These are phyloP conservation scores for Helotiales sp. DNA, from an alignment of 2,329 filamentous ascomycete genomes.

Conservation along the genomic window DNA sequence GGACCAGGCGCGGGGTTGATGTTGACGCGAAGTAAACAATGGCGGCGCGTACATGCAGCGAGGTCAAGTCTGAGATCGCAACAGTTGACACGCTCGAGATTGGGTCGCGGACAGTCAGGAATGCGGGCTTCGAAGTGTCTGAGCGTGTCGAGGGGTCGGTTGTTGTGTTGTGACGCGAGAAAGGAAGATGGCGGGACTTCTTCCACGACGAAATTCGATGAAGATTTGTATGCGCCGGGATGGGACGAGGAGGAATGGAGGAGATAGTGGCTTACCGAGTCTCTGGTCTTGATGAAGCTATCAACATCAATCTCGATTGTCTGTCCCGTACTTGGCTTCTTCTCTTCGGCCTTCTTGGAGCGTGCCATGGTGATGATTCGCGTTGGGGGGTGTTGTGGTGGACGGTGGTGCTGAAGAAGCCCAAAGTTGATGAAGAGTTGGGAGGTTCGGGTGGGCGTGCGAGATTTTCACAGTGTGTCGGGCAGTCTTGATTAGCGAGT, in stretches of 20 bases:
- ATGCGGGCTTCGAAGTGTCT: slow-evolving; percentile 17
- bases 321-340: slow-evolving; percentile 22
- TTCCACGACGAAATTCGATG: slow-evolving; percentile 8
- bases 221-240: slow-evolving; percentile 13
- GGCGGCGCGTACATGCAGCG: slow-evolving; percentile 26
- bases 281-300: slow-evolving; percentile 77
- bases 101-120: slow-evolving; percentile 23
- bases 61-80: slow-evolving; percentile 15
- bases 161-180: slow-evolving; percentile 15
- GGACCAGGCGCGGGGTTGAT: slow-evolving; percentile 16
- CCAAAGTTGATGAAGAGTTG: neutral
- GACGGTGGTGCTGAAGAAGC: slow-evolving; percentile 20
- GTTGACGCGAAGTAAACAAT: slow-evolving; percentile 29
- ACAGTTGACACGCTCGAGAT: slow-evolving; percentile 16
- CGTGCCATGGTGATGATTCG: slow-evolving; percentile 39
- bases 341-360: slow-evolving; percentile 41
- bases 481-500: neutral
- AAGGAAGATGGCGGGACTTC: slow-evolving; percentile 23
- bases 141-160: slow-evolving; percentile 15
- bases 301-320: slow-evolving; percentile 61
- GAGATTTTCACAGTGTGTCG: neutral
- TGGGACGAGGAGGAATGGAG: slow-evolving; percentile 12
- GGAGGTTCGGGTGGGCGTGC: neutral
- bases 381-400: slow-evolving; percentile 26
- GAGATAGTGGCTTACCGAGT: slow-evolving; percentile 59